Evolutionary conservation across 768 basidiomycete species (phyloP), one percentile per base, ranked within the genome.

Genomic region (Agaricus bisporus): DNA sequence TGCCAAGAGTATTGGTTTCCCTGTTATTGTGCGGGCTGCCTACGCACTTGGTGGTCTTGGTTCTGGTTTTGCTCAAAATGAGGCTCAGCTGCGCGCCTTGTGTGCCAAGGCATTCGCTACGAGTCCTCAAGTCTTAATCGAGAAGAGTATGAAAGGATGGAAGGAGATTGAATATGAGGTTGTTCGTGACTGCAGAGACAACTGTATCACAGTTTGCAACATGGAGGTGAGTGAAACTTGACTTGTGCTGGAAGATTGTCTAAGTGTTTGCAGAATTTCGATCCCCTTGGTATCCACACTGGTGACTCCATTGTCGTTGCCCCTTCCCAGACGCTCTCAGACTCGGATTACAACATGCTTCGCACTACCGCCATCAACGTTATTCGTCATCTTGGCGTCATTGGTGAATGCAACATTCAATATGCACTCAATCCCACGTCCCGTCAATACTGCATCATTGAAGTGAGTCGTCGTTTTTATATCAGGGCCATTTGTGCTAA

Each of bases 131-230:
- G 95, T 99, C 0, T 77, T 99, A n/a, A 93, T 99, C 14, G 97
- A 99, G 77, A 95, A 85, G 78, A 94, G 91, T 62, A 98, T 98
- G 95, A 98, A 98, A 73, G 95, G 95, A 2, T 99, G 95, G 95
- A 98, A 99, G 73, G 95, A 99, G 76, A 95, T 99, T 60, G 95
- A 99, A 73, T 99, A 99, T 62, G 95, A 99, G 66, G 95, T 99
- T 47, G 95, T 98, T 10, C 80, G 95, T 55, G 95, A 99, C 70
- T 98, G 94, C 73, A 79, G 91, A 58, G 91, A 98, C 66, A 99
- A 99, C 67, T 98, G 95, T 66, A 98, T 98, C 73, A 95, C 95
- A 0, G 95, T 98, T 58, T 99, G 95, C 73, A 99, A 99, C 75
- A 99, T 99, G 95, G 95, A 99, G 90, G 95, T 94, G 45, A 54